Base-by-base conservation (phyloP, 179 eudicot species). In the Silene noctiflora region DNA sequence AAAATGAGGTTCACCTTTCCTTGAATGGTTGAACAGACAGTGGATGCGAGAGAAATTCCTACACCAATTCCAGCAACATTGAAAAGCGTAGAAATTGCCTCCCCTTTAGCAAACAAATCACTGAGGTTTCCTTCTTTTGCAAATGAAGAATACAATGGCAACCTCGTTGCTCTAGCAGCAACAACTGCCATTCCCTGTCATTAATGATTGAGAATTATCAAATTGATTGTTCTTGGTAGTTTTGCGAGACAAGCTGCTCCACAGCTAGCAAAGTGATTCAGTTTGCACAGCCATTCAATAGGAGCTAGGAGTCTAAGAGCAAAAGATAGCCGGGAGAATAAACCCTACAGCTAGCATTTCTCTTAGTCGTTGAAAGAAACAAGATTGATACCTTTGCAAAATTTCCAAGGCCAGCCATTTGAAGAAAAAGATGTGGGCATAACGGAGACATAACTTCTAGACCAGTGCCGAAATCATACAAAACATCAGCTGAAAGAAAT, bases 91-190 rank as follows among this genome's bases (percentile, higher is more conserved):
- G 98, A 94, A 72, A 94, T 87, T 75, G 98, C 98, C 84, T 94
- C 98, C 27, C 98, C 98, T 88, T 94, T 94, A 35, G 98, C 98
- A 81, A 92, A 89, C 70, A 94, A 87, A 83, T 94, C 98, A 76
- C 98, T 94, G 22, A 94, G 91, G 81, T 94, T 94, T 77, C 98
- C 98, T 85, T 92, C 97, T 88, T 91, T 92, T 56, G 94, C 97
- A 86, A 92, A 94, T 27, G 98, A 88, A 81, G 98, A 94, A 83
- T 94, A 94, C 82, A 94, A 78, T 59, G 98, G 98, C 82, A 94
- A 82, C 81, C 98, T 86, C 61, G 98, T 94, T 20, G 98, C 97
- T 85, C 98, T 87, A 64, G 98, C 98, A 71, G 98, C 98, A 82
- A 94, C 98, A 72, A 87, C 90, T 51, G 97, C 98, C 98, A 94